Percentiles rank a stretch among this genome's conserved stretches.
These are phyloP conservation scores for Diaporthe humulicola DNA, from an alignment of 2,329 filamentous ascomycete species.

Conservation along the genomic window DNA sequence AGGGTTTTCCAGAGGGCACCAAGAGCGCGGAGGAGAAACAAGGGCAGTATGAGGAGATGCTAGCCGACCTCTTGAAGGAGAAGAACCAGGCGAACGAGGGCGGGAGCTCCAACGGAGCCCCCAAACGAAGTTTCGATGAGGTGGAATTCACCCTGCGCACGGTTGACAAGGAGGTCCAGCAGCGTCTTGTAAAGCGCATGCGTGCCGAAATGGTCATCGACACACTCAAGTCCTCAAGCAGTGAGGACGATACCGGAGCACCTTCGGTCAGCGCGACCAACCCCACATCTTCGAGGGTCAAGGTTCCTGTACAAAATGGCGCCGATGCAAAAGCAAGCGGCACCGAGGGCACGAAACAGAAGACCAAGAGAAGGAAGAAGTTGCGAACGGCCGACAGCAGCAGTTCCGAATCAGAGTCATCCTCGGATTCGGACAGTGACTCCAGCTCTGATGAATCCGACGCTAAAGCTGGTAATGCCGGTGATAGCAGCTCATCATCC, in stretches of 20 bases:
- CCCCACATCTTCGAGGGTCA: conserved; percentile 44
- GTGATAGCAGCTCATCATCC: conserved; percentile 52
- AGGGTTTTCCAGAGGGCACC: conserved; percentile 64
- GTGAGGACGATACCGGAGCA: conserved; percentile 53
- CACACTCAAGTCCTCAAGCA: conserved; percentile 62
- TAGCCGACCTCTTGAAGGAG: conserved; percentile 61
- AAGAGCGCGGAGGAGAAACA: conserved; percentile 64
- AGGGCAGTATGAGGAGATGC: conserved; percentile 69
- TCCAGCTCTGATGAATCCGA: conserved; percentile 49
- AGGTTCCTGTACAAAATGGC: conserved; percentile 41
- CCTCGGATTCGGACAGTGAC: conserved; percentile 35
- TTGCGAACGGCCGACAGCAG: conserved; percentile 60
- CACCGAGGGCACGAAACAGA: conserved; percentile 58
- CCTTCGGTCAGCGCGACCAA: conserved; percentile 46
- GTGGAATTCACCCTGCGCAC: conserved; percentile 63
- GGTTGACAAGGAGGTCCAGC: conserved; percentile 65
- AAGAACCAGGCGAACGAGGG: conserved; percentile 52
- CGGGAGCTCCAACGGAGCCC: conserved; percentile 9
- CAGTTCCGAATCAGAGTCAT: conserved; percentile 47
- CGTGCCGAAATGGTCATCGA: conserved; percentile 70
- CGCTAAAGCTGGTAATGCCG: conserved; percentile 48
- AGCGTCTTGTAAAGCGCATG: conserved; percentile 72
- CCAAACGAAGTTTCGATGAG: conserved; percentile 65
- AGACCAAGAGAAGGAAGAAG: conserved; percentile 66
- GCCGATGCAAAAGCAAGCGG: conserved; percentile 37